A percentile compares a stretch with the other conserved stretches of the same genome.
Conservation (phyloP, 2,329 filamentous ascomycete species). For the Botryotinia calthae region DNA sequence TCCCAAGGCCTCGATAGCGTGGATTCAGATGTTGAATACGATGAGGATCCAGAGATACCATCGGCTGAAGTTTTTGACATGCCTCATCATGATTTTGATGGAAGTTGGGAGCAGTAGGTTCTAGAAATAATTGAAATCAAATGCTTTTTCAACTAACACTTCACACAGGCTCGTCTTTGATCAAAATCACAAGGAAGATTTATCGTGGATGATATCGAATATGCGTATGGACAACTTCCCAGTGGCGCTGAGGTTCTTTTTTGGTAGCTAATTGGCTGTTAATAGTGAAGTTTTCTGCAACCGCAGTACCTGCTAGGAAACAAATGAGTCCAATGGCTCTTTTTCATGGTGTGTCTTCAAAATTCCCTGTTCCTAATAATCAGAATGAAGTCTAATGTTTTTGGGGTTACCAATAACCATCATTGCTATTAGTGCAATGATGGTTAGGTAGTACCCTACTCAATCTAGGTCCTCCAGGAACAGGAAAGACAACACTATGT, state of each 20-base stretch:
- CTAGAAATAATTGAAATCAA: not conserved
- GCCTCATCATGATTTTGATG: slow-evolving; percentile 33
- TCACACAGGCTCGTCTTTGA: slow-evolving; percentile 36
- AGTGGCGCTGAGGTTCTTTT: not conserved
- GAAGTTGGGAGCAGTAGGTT: slow-evolving; percentile 34
- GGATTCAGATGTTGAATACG: not conserved
- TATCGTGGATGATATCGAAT: slow-evolving; percentile 36
- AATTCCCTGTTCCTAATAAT: not conserved
- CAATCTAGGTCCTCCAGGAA: slow-evolving; percentile 56
- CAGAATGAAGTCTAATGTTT: not conserved
- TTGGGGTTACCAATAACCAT: not conserved
- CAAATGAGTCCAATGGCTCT: slow-evolving; percentile 86
- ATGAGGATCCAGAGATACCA: slow-evolving; percentile 22
- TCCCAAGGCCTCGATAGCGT: not conserved
- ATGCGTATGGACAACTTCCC: slow-evolving; percentile 25
- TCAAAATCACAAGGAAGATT: slow-evolving; percentile 33
- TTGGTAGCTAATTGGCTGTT: not conserved
- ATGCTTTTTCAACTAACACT: slow-evolving; percentile 7
- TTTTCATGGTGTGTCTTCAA: slow-evolving; percentile 69
- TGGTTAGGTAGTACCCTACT: not conserved
- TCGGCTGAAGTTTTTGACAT: slow-evolving; percentile 31
- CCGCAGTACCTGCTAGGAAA: slow-evolving; percentile 67
- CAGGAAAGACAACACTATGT: slow-evolving; percentile 91
- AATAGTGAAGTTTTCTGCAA: slow-evolving; percentile 30
- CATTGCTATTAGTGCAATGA: not conserved